Percentiles rank a stretch among this genome's conserved stretches.
Evolutionary conservation across 805 yeast genomes (phyloP).

Genomic region (Blastobotrys terrestris): DNA sequence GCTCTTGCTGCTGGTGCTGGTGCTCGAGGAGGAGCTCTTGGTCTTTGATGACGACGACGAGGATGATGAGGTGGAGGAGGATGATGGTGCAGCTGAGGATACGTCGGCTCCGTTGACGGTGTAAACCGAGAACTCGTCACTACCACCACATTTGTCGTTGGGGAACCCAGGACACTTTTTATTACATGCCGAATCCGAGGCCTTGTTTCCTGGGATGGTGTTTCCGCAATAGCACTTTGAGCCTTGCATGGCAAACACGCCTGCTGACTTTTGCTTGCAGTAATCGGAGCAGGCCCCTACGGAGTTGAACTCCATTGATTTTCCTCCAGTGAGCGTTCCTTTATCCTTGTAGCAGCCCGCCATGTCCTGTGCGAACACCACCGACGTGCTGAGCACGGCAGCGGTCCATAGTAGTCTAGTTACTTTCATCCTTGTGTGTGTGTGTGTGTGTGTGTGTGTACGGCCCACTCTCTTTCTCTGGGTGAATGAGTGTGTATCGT

Average conservation of each 20-base stretch:
- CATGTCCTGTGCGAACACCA: neutral
- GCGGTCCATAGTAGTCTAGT: neutral
- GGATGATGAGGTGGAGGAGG: conserved; percentile 21
- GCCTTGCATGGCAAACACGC: conserved; percentile 48
- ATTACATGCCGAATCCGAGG: conserved; percentile 36
- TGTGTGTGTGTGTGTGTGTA: neutral
- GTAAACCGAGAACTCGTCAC: conserved; percentile 30
- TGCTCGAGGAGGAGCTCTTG: conserved; percentile 8
- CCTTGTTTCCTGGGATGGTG: conserved; percentile 28
- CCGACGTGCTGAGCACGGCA: neutral
- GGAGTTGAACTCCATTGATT: conserved; percentile 53
- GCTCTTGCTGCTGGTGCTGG: conserved; percentile 16
- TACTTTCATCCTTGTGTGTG: neutral
- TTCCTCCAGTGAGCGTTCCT: conserved; percentile 27
- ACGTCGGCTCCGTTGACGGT: conserved; percentile 17
- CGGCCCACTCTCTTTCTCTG: no score
- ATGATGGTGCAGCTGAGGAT: conserved; percentile 20
- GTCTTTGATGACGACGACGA: conserved; percentile 20
- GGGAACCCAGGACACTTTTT: conserved; percentile 57
- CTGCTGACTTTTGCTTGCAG: conserved; percentile 42
- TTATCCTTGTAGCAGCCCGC: conserved; percentile 16
- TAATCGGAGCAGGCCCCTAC: conserved; percentile 44
- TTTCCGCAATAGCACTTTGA: conserved; percentile 63
- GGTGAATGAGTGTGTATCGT: no score
- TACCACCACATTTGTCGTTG: conserved; percentile 58